phyloP scores from a whole-genome alignment of 139 green algal genomes.

The Chlamydomonas eustigma region DNA sequence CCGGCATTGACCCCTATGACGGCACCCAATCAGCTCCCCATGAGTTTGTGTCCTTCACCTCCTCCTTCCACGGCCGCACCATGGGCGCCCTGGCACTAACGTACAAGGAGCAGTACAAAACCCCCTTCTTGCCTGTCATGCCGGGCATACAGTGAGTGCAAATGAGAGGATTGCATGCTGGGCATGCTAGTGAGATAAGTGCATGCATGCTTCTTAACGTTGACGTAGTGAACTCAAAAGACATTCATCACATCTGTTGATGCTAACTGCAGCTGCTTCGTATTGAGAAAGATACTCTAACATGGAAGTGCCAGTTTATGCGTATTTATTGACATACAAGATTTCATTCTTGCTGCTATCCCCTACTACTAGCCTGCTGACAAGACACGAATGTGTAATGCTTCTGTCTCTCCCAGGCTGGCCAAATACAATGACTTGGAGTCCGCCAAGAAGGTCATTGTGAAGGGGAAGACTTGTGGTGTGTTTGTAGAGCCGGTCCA shows the following conservation, averaged over 20 bases:
- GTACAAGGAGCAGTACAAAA: slow-evolving; percentile 93
- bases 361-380: no score
- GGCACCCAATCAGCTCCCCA: slow-evolving; percentile 48
- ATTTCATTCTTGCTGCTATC: no score
- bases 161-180: neutral
- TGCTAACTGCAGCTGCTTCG: no score
- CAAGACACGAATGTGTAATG: no score
- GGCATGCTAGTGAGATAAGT: neutral
- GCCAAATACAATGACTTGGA: slow-evolving; percentile 74
- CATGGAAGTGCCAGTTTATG: no score
- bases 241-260: no score
- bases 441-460: slow-evolving; percentile 55
- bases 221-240: no score
- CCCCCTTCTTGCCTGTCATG: slow-evolving; percentile 93
- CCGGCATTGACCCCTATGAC: slow-evolving; percentile 73
- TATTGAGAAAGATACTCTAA: no score
- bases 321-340: no score
- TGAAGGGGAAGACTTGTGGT: slow-evolving; percentile 79
- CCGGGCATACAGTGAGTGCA: slow-evolving; percentile 48
- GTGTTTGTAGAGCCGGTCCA: slow-evolving; percentile 99
- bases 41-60: slow-evolving; percentile 92
- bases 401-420: no score
- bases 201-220: no score
- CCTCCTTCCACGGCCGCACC: slow-evolving; percentile 95
- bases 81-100: slow-evolving; percentile 95